Evolutionary conservation across 148 eudicot species (phyloP).

Genomic region (Cornus florida): DNA sequence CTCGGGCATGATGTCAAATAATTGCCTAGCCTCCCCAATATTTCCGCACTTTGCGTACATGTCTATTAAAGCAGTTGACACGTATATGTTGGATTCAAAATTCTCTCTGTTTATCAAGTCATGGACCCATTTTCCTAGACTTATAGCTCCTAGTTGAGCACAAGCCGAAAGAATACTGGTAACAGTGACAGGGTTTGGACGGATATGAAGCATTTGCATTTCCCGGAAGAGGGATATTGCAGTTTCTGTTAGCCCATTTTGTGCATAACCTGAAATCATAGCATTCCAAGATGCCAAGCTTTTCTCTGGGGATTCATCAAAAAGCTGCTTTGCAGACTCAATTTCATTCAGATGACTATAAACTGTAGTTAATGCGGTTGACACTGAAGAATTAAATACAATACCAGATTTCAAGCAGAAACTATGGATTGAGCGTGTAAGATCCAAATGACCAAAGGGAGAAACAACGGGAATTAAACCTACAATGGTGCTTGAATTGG

Average conservation of each 20-base stretch:
- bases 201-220: conserved; percentile 56
- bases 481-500: conserved; percentile 63
- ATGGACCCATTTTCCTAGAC: conserved; percentile 78
- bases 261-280: conserved; percentile 85
- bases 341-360: conserved; percentile 65
- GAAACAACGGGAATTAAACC: conserved; percentile 64
- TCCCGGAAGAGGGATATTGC: conserved; percentile 65
- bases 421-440: conserved; percentile 46
- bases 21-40: conserved; percentile 45
- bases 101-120: conserved; percentile 46
- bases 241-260: conserved; percentile 64
- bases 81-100: conserved; percentile 51
- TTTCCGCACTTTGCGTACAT: conserved; percentile 91
- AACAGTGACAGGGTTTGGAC: conserved; percentile 69
- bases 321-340: conserved; percentile 61
- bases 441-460: conserved; percentile 59
- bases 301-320: conserved; percentile 62
- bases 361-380: conserved; percentile 73
- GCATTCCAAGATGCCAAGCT: conserved; percentile 81
- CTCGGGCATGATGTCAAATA: conserved; percentile 52
- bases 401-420: conserved; percentile 55
- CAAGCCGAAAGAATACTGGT: conserved; percentile 78
- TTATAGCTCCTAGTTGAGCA: conserved; percentile 76
- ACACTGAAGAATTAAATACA: conserved; percentile 47
- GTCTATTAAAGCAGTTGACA: conserved; percentile 75